Evolutionary conservation across 768 basidiomycete genomes (phyloP).

Genomic region (Mrakia hoshinonis): DNA sequence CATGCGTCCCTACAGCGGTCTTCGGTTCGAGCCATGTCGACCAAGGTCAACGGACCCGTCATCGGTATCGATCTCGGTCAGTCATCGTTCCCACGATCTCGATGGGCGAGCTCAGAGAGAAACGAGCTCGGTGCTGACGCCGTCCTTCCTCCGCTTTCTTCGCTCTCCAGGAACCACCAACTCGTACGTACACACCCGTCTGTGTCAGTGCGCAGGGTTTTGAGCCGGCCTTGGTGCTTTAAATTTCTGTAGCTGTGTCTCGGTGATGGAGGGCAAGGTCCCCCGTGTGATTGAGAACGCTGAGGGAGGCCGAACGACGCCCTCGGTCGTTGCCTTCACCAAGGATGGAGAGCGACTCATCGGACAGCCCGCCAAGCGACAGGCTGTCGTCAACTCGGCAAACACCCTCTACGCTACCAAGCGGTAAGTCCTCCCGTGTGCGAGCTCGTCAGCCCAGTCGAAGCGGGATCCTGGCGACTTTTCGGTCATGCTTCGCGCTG

Average conservation of each 20-base stretch:
- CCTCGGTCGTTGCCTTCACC: slow-evolving; percentile 96
- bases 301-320: slow-evolving; percentile 95
- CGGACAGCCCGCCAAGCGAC: slow-evolving; percentile 92
- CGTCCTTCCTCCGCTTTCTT: not conserved
- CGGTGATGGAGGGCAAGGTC: slow-evolving; percentile 91
- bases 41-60: slow-evolving; percentile 78
- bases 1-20: not conserved
- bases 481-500: not conserved
- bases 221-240: too few species aligned
- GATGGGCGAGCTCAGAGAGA: not conserved
- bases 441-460: too few species aligned
- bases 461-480: too few species aligned
- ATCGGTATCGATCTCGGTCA: slow-evolving; percentile 89
- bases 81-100: slow-evolving; percentile 43
- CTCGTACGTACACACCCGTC: slow-evolving; percentile 40
- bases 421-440: slow-evolving; percentile 11
- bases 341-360: slow-evolving; percentile 95
- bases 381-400: slow-evolving; percentile 87
- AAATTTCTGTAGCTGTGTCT: slow-evolving; percentile 57
- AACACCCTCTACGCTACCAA: slow-evolving; percentile 62
- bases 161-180: slow-evolving; percentile 37
- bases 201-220: too few species aligned
- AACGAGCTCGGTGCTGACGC: slow-evolving; percentile 41
- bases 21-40: slow-evolving; percentile 23
- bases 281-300: slow-evolving; percentile 94